Percentiles rank a stretch among this genome's conserved stretches.
Evolutionary conservation across 2,329 filamentous ascomycete genomes (phyloP).

Genomic region (Microsporum canis): DNA sequence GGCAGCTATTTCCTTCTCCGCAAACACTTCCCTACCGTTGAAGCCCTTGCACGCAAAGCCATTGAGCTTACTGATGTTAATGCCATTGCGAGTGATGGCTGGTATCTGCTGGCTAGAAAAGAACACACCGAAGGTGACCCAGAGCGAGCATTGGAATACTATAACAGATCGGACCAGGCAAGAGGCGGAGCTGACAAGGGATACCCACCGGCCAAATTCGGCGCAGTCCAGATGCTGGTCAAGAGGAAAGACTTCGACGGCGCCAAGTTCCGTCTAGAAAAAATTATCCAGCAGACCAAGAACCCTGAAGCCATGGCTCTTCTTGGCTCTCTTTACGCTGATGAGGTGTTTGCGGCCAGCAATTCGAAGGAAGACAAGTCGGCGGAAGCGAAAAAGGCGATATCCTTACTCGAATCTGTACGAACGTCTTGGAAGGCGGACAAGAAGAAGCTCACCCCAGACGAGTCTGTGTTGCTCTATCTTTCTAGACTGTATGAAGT

Average conservation of each 20-base stretch:
- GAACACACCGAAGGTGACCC: conserved; percentile 72
- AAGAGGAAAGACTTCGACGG: conserved; percentile 75
- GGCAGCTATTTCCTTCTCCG: conserved; percentile 78
- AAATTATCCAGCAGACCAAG: conserved; percentile 78
- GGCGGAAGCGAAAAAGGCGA: conserved; percentile 73
- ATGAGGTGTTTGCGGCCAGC: conserved; percentile 75
- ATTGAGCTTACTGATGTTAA: conserved; percentile 96
- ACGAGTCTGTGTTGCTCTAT: conserved; percentile 81
- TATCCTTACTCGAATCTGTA: conserved; percentile 71
- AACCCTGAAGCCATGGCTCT: conserved; percentile 82
- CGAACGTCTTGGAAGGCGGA: conserved; percentile 84
- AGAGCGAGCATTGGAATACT: conserved; percentile 70
- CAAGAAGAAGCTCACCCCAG: conserved; percentile 69
- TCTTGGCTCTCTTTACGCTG: conserved; percentile 81
- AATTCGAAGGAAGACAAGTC: conserved; percentile 84
- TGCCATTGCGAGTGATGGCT: conserved; percentile 91
- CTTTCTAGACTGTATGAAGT: conserved; percentile 81
- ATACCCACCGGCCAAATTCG: conserved; percentile 89
- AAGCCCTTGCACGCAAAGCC: conserved; percentile 78
- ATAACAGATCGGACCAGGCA: conserved; percentile 80
- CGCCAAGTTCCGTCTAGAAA: conserved; percentile 86
- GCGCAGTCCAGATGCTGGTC: conserved; percentile 78
- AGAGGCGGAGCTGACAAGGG: conserved; percentile 83
- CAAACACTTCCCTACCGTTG: conserved; percentile 69
- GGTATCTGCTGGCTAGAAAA: conserved; percentile 87